These are phyloP conservation scores for Mycena venus DNA, from an alignment of 768 basidiomycete species.

Conservation along the genomic window DNA sequence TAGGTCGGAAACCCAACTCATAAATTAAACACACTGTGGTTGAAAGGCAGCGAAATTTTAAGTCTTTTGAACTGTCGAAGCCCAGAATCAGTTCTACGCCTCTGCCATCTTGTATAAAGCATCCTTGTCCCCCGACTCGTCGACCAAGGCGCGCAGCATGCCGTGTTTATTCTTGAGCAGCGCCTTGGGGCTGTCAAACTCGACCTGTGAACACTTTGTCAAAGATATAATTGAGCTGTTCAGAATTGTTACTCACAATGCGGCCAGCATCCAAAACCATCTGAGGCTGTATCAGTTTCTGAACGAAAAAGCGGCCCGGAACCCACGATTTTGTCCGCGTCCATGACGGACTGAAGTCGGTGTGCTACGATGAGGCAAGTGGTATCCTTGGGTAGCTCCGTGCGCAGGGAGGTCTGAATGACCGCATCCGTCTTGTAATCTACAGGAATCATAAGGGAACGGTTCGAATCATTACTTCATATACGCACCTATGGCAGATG, in stretches of 20 bases:
- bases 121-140: constrained; percentile 70
- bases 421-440: constrained; percentile 44
- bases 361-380: background rate
- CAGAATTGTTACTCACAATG: constrained; percentile 34
- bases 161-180: constrained; percentile 67
- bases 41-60: too few relatives aligned
- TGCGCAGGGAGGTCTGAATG: background rate
- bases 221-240: background rate
- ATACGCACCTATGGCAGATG: constrained; percentile 23
- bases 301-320: background rate
- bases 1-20: too few relatives aligned
- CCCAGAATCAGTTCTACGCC: background rate
- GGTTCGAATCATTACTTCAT: background rate
- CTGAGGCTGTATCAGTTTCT: background rate
- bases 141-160: constrained; percentile 64
- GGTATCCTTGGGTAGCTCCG: background rate
- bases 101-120: constrained; percentile 59
- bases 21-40: too few relatives aligned
- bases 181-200: constrained; percentile 64
- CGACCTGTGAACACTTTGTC: constrained; percentile 48
- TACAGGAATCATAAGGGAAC: background rate
- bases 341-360: background rate
- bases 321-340: background rate
- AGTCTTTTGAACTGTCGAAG: too few relatives aligned
- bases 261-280: constrained; percentile 36